Conservation (phyloP, 805 yeast species). For the Jamesozyma hellenica region DNA sequence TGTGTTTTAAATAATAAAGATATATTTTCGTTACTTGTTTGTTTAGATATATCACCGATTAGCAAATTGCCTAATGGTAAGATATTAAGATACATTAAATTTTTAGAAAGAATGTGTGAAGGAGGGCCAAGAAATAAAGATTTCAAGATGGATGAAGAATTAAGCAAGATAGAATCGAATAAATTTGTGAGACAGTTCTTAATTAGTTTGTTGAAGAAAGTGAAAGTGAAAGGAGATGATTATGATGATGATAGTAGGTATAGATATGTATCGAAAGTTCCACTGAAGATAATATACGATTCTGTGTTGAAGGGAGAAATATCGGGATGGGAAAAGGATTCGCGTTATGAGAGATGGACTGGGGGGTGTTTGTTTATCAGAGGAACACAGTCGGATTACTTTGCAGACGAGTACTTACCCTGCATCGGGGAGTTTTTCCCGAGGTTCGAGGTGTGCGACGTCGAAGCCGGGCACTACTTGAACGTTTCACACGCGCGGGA, state of each 20-base stretch:
- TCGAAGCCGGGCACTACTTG: constrained; percentile 83
- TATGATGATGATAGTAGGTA: too few relatives aligned
- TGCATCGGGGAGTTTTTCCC: constrained; percentile 74
- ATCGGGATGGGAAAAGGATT: constrained; percentile 68
- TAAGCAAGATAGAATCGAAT: constrained; percentile 53
- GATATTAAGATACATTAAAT: constrained; percentile 59
- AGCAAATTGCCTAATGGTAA: constrained; percentile 45
- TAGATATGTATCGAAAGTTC: constrained; percentile 38
- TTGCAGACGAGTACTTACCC: constrained; percentile 72
- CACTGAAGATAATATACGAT: constrained; percentile 58
- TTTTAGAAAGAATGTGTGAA: constrained; percentile 48
- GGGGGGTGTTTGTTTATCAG: constrained; percentile 74
- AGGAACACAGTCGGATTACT: constrained; percentile 65
- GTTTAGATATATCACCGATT: constrained; percentile 89
- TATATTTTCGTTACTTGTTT: constrained; percentile 48
- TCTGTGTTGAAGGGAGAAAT: constrained; percentile 56
- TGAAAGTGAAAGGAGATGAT: constrained; percentile 19
- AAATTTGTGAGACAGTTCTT: constrained; percentile 64
- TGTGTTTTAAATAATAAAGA: constrained; percentile 59
- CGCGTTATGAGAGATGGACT: constrained; percentile 42
- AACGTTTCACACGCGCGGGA: constrained; percentile 78
- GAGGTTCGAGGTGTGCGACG: constrained; percentile 56
- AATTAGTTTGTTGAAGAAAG: constrained; percentile 34
- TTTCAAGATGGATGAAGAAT: constrained; percentile 44
- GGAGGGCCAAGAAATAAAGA: constrained; percentile 33